These are phyloP conservation scores for Aspergillus sclerotioniger DNA, from an alignment of 495 filamentous ascomycete species.

Conservation along the genomic window DNA sequence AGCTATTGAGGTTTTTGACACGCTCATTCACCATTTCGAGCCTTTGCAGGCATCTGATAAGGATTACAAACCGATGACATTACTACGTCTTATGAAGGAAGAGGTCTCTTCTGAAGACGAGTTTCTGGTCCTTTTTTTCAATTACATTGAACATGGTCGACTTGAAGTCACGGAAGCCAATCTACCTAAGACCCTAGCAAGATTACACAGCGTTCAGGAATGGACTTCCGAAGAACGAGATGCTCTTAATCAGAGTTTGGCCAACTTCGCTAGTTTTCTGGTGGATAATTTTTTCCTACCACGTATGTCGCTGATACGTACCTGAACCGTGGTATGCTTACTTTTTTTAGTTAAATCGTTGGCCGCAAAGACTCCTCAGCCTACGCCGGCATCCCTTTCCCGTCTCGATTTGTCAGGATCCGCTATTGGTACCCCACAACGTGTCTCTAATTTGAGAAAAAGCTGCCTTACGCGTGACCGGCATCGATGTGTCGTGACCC, in stretches of 20 bases:
- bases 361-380: slow-evolving; percentile 12
- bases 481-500: slow-evolving; percentile 13
- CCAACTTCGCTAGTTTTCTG: slow-evolving; percentile 1
- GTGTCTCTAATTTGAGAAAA: slow-evolving; percentile 5
- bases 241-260: slow-evolving; percentile 1
- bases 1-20: slow-evolving; percentile 6
- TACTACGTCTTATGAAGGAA: slow-evolving; percentile 4
- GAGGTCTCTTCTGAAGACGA: slow-evolving; percentile 7
- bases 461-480: slow-evolving; percentile 10
- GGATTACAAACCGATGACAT: slow-evolving; percentile 11
- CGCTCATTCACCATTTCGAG: slow-evolving; percentile 5
- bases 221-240: neutral
- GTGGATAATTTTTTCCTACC: slow-evolving; percentile 10
- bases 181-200: neutral
- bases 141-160: slow-evolving; percentile 1
- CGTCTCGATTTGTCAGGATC: neutral
- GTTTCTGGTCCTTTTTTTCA: slow-evolving; percentile 9
- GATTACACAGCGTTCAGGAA: neutral
- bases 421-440: slow-evolving; percentile 11
- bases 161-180: neutral
- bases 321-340: neutral
- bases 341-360: neutral
- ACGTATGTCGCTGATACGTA: slow-evolving; percentile 3
- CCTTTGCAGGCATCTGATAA: slow-evolving; percentile 6
- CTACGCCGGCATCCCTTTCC: slow-evolving; percentile 13